Base-by-base conservation (phyloP, 768 basidiomycete species). In the Phaeolepiota aurea region DNA sequence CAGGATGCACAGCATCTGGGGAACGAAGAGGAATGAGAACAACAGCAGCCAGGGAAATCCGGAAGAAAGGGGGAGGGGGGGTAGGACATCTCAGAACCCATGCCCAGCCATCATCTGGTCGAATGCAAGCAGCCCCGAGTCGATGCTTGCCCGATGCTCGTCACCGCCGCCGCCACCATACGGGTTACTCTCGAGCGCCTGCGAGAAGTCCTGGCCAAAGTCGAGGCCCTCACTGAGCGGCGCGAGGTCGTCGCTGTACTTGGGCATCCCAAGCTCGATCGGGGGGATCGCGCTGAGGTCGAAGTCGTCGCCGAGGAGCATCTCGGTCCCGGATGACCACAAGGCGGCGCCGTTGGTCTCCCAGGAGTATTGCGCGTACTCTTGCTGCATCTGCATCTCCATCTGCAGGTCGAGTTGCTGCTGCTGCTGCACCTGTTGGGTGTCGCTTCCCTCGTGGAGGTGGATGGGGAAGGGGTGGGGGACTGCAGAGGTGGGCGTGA, bases 231-330 rank as follows among this genome's bases (percentile, higher is more conserved):
- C 37, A 31, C 37, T 28, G 7, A 28, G 25, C 25, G 25, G 25
- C 9, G n/a, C 41, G 25, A 55, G 34, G 32, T 52, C 55, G 14
- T 64, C 62, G 28, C 51, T 48, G 41, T 57, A 64, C 48, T 74
- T 76, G 36, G 72, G 64, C 44, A 74, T 53, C 12, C 75, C 76
- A 40, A 82, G 63, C 46, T 81, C 72, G 54, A 82, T 70, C 0
- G 80, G 73, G 2, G 79, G 81, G 47, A 85, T 85, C 16, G 77
- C 62, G 48, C 52, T 60, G 47, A 85, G 57, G 52, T 83, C 81
- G 54, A 83, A 85, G 59, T 84, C 82, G 55, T 80, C 77, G 41
- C 67, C 70, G 28, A 57, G 62, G 33, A 83, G 59, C 56, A 48
- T 47, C 16, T 50, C 67, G 44, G 55, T 52, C 32, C 51, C 55